Conservation (phyloP, 495 filamentous ascomycete genomes). For the Pseudoneurospora amorphoporcata region DNA sequence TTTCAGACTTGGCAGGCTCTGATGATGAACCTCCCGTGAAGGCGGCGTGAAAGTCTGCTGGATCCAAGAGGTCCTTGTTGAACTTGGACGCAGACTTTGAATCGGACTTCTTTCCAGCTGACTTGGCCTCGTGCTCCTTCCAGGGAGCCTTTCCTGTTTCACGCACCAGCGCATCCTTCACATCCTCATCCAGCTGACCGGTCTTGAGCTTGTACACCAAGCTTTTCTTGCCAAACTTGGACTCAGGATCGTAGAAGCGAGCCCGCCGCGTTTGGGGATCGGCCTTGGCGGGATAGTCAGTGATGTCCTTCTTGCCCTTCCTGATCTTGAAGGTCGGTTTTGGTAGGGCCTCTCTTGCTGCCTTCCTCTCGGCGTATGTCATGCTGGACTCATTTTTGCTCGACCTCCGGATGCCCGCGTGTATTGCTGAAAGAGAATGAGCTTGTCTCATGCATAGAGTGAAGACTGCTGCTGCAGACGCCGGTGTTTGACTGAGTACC, state of each 20-base stretch:
- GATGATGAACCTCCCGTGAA: background rate
- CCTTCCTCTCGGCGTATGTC: constrained; percentile 19
- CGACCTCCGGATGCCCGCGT: constrained; percentile 16
- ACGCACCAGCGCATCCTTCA: constrained; percentile 1
- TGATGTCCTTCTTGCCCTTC: constrained; percentile 38
- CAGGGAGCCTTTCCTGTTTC: background rate
- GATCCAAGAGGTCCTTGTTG: background rate
- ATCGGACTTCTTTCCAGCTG: background rate
- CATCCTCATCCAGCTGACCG: constrained; percentile 13
- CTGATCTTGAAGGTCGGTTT: constrained; percentile 26
- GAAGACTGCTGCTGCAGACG: constrained; percentile 2
- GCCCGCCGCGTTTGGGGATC: constrained; percentile 25
- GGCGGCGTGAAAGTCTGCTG: background rate
- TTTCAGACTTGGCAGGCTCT: background rate
- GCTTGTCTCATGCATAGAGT: constrained; percentile 1
- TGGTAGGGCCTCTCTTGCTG: constrained; percentile 9
- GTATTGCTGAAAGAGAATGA: constrained; percentile 22
- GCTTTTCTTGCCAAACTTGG: constrained; percentile 35
- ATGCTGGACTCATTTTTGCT: constrained; percentile 4
- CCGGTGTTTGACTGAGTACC: background rate
- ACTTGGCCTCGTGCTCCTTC: background rate
- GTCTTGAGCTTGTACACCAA: constrained; percentile 32
- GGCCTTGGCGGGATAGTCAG: constrained; percentile 20
- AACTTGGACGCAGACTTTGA: background rate
- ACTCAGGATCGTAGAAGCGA: constrained; percentile 32